Percentiles rank a stretch among this genome's conserved stretches.
Evolutionary conservation across 2,329 filamentous ascomycete genomes (phyloP).

Genomic region (Thermochaetoides dissita): DNA sequence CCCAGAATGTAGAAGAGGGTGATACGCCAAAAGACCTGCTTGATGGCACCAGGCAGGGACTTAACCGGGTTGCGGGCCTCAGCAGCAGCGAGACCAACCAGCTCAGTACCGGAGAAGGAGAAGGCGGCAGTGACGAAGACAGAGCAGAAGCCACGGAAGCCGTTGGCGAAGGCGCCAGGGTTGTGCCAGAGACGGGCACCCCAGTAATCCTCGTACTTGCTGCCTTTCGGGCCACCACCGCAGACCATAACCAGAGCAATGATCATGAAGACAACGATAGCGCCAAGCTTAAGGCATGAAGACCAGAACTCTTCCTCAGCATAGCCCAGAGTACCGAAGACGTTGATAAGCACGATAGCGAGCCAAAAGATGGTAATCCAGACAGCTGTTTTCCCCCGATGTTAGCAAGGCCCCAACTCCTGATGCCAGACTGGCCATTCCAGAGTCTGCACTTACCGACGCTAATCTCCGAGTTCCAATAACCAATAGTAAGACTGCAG

Average conservation of each 20-base stretch:
- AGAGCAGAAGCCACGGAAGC: slow-evolving; percentile 55
- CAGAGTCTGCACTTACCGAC: slow-evolving; percentile 16
- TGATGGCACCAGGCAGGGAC: slow-evolving; percentile 63
- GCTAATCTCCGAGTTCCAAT: slow-evolving; percentile 34
- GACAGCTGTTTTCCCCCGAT: slow-evolving; percentile 16
- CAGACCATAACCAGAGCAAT: slow-evolving; percentile 42
- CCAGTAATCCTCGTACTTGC: slow-evolving; percentile 27
- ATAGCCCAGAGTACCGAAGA: slow-evolving; percentile 41
- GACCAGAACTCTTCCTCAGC: slow-evolving; percentile 44
- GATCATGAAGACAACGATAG: slow-evolving; percentile 49
- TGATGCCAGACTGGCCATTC: no score
- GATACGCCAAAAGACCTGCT: slow-evolving; percentile 51
- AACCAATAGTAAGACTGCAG: slow-evolving; percentile 34
- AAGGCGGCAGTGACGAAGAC: slow-evolving; percentile 60
- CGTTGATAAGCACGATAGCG: slow-evolving; percentile 35
- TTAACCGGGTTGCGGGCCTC: slow-evolving; percentile 54
- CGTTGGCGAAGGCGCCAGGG: slow-evolving; percentile 46
- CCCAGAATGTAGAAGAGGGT: slow-evolving; percentile 37
- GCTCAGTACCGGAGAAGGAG: slow-evolving; percentile 52
- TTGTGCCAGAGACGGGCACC: slow-evolving; percentile 30
- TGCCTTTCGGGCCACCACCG: slow-evolving; percentile 38
- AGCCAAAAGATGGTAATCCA: slow-evolving; percentile 42
- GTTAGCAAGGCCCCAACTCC: no score
- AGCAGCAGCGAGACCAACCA: slow-evolving; percentile 56
- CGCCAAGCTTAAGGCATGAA: slow-evolving; percentile 39